phyloP scores from a whole-genome alignment of 306 rosid genomes.

The Cicer bijugum region DNA sequence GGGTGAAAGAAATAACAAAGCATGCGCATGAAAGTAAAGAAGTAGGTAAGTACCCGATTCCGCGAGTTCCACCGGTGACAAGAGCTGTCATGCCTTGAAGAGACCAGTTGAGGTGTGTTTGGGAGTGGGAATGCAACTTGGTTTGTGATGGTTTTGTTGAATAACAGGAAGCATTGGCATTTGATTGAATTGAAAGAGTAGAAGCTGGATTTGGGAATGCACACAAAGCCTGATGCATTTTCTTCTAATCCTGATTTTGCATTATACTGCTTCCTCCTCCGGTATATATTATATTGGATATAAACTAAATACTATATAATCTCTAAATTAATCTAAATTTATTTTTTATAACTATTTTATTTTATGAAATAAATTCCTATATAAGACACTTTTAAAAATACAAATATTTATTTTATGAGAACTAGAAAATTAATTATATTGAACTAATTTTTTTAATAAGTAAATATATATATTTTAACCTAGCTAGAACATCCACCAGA shows the following conservation, averaged over 20 bases:
- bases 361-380: no score
- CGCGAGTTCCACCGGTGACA: slow-evolving; percentile 82
- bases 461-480: no score
- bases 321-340: no score
- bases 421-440: no score
- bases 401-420: no score
- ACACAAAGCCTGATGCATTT: slow-evolving; percentile 40
- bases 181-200: slow-evolving; percentile 27
- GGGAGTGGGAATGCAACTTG: slow-evolving; percentile 31
- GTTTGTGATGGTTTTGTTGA: slow-evolving; percentile 29
- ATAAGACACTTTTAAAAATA: no score
- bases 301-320: no score
- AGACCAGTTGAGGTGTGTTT: slow-evolving; percentile 49
- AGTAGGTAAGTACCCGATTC: slow-evolving; percentile 60
- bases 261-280: no score
- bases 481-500: no score
- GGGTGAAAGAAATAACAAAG: slow-evolving; percentile 27
- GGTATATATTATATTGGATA: no score
- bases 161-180: neutral
- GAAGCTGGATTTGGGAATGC: slow-evolving; percentile 6
- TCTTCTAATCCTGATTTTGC: neutral
- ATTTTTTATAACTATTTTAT: no score
- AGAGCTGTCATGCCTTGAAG: slow-evolving; percentile 70
- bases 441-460: no score
- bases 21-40: neutral